Base-by-base conservation (phyloP, 495 filamentous ascomycete genomes). In the Penicillium odoratum region DNA sequence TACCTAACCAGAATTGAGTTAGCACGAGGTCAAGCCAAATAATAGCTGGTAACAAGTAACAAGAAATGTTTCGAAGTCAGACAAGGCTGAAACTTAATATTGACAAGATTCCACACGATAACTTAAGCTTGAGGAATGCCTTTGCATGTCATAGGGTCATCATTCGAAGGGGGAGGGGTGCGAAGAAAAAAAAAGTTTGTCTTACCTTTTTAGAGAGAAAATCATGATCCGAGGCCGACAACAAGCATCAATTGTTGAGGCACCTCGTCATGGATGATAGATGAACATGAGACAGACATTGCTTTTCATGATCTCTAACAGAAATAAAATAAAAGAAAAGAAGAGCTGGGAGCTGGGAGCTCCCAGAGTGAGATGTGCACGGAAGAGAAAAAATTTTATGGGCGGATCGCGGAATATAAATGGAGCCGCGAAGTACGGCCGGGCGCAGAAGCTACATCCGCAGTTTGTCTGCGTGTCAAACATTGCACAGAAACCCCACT, bases 81-180 rank as follows among this genome's bases (percentile, higher is more conserved):
- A 96, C 92, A 96, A 96, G 92, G 92, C 92, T 96, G 92, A 97
- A 95, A 96, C 91, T 89, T 87, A 69, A 71, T 66, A 72, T 81
- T 71, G 77, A 85, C 90, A 86, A 84, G 82, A 82, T 82, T 95
- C 92, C 81, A 93, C 91, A 95, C 87, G 67, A 70, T 85, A 73
- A 84, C 78, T 95, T 96, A 86, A 83, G 92, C 81, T 89, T 87
- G 92, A 97, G 92, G 92, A 96, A 96, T 96, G 90, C 92, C 90
- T 91, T 66, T 88, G 85, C 85, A 79, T 87, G 86, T 92, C 82
- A 78, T 78, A 81, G 83, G 74, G 85, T 97, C 91, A 97, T 94
- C 88, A 94, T 78, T 62, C 69, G 75, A 81, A 68, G 65, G 57
- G 57, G 59, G 55, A 59, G 56, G 61, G 48, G 51, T 11, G 53